Conservation (phyloP, 345 rosid genomes). For the Arabis alpina region DNA sequence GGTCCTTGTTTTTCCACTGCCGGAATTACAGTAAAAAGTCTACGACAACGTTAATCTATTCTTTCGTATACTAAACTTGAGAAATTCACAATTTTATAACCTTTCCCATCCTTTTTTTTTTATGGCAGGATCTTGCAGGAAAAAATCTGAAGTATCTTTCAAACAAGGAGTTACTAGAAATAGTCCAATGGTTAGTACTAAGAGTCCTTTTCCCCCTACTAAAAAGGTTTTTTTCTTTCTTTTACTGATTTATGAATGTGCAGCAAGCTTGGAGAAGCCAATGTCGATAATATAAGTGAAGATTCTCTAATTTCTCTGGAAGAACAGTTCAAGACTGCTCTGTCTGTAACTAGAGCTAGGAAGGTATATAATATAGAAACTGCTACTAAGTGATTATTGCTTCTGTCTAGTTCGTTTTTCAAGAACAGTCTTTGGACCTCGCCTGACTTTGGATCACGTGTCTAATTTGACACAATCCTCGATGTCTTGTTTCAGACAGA, state of each 20-base stretch:
- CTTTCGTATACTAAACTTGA: conserved; percentile 2
- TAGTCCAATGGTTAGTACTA: conserved; percentile 31
- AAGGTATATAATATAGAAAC: conserved; percentile 28
- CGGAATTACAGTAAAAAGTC: neutral
- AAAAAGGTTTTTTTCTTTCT: neutral
- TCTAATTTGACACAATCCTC: neutral
- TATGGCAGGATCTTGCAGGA: conserved; percentile 33
- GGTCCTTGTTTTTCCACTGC: neutral
- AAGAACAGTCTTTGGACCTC: neutral
- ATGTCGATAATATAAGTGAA: neutral
- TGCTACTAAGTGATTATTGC: conserved; percentile 2
- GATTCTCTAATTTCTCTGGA: conserved; percentile 27
- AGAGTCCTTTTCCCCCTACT: neutral
- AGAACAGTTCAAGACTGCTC: conserved; percentile 32
- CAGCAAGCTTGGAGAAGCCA: conserved; percentile 35
- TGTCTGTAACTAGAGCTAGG: conserved; percentile 37
- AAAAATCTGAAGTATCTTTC: conserved; percentile 14
- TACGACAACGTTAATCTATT: neutral
- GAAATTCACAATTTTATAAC: neutral
- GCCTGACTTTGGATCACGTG: neutral
- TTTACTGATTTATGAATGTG: conserved; percentile 1
- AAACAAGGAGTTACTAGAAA: conserved; percentile 32
- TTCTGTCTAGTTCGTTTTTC: neutral
- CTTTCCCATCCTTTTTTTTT: neutral
- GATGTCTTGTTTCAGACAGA: conserved; percentile 26